Evolutionary conservation across 768 basidiomycete species (phyloP), one percentile per base, ranked within the genome.

Genomic region (Dioszegia aurantiaca): DNA sequence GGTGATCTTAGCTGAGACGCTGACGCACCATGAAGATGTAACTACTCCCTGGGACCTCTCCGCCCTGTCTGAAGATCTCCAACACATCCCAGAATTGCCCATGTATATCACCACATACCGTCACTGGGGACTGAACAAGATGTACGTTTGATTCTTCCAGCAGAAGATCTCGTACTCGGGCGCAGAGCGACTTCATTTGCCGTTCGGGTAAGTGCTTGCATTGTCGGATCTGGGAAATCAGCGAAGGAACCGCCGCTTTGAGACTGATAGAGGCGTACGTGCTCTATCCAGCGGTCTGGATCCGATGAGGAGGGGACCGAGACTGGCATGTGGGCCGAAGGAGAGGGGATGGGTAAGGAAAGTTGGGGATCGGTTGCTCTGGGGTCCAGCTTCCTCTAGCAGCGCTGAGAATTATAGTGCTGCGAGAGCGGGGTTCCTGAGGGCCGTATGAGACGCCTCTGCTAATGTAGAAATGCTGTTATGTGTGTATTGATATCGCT

Each of bases 61-160:
- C 95, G 53, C 95, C 95, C 75, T 98, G 97, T 55, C 93, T 87
- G 80, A 99, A 97, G 40, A 98, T 87, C 86, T 78, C 79, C 85
- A 92, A 64, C 27, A 98, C 81, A 72, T 98, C 94, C 90, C 91
- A 98, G 79, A 99, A 99, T 84, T 99, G 95, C 42, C 95, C 95
- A 76, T 99, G 95, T 62, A 99, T 98, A 80, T 99, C 95, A 49
- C 95, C 95, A 57, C 79, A 79, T 16, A 80, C 77, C 0, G 79
- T 80, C 31, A 80, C 79, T 4, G 80, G 80, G 6, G 72, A 77
- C 28, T 77, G 70, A 26, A 80, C 77, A 16, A 78, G 76, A 56
- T 78, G 78, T 11, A 80, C 77, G 65, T 80, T 80, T 39, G 77
- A 77, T 62, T 80, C 79, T 61, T 80, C 80, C 48, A 80, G 67